Percentiles rank a stretch among this genome's conserved stretches.
Evolutionary conservation across 1,284 basidiomycete genomes (phyloP).

Genomic region (Violaceomyces palustris): DNA sequence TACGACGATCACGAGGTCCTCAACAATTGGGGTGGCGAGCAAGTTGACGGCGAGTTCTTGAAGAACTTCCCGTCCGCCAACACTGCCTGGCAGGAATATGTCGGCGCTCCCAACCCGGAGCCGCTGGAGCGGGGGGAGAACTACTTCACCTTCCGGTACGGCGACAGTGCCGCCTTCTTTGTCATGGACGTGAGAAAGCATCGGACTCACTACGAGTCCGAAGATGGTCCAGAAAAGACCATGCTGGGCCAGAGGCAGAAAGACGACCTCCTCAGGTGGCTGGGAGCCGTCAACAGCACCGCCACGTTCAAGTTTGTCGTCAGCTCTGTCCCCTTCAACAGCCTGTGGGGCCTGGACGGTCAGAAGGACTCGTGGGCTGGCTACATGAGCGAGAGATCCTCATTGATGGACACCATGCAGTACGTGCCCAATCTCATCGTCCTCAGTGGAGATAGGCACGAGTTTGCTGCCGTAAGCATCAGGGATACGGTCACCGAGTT

Average conservation of each 20-base stretch:
- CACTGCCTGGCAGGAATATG: constrained; percentile 65
- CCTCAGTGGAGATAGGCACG: constrained; percentile 64
- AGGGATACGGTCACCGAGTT: constrained; percentile 58
- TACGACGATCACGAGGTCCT: constrained; percentile 51
- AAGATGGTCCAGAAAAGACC: constrained; percentile 58
- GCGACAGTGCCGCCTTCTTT: constrained; percentile 62
- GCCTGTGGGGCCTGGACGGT: constrained; percentile 67
- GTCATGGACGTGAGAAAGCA: constrained; percentile 71
- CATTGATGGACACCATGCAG: constrained; percentile 42
- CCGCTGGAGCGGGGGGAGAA: constrained; percentile 57
- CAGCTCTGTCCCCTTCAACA: constrained; percentile 71
- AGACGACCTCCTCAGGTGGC: constrained; percentile 64
- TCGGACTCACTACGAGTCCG: constrained; percentile 56
- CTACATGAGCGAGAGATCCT: constrained; percentile 62
- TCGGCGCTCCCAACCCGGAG: constrained; percentile 65
- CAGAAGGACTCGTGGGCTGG: constrained; percentile 66
- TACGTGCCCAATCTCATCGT: constrained; percentile 70
- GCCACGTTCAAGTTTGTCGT: constrained; percentile 76
- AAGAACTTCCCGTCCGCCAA: constrained; percentile 60
- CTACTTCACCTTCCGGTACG: constrained; percentile 58
- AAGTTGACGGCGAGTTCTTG: constrained; percentile 60
- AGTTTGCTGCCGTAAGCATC: constrained; percentile 62
- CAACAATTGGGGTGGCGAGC: constrained; percentile 56
- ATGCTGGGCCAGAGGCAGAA: constrained; percentile 72
- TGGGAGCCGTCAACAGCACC: constrained; percentile 64